These are phyloP conservation scores for Mortierella antarctica DNA, from an alignment of 192 early-diverging fungal genomes.

Conservation along the genomic window DNA sequence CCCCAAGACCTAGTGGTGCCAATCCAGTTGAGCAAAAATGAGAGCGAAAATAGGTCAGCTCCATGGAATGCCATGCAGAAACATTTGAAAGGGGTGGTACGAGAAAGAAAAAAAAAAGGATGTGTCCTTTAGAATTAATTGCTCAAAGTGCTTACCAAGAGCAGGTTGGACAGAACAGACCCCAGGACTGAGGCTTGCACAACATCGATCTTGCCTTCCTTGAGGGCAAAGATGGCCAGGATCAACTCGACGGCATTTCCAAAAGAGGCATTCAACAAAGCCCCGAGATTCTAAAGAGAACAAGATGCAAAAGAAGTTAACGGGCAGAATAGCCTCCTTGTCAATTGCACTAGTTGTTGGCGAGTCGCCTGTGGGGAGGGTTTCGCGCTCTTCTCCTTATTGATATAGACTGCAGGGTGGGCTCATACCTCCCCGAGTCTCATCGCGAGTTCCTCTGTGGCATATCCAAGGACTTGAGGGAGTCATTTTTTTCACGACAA, in stretches of 20 bases:
- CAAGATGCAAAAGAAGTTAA: neutral
- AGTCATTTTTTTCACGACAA: neutral
- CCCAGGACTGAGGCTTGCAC: slow-evolving; percentile 92
- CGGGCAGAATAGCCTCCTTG: neutral
- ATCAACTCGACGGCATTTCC: slow-evolving; percentile 93
- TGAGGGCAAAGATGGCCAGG: slow-evolving; percentile 84
- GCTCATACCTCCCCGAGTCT: slow-evolving; percentile 60
- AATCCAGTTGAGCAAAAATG: too few relatives aligned
- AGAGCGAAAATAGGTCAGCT: too few relatives aligned
- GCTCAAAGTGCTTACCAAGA: slow-evolving; percentile 61
- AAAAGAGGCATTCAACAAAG: slow-evolving; percentile 79
- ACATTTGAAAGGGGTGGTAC: too few relatives aligned
- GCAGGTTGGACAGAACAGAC: slow-evolving; percentile 89
- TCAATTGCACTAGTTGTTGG: neutral
- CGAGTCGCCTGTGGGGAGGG: neutral
- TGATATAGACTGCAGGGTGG: neutral
- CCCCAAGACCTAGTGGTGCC: slow-evolving; percentile 68
- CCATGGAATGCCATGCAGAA: too few relatives aligned
- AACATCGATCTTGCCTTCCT: slow-evolving; percentile 79
- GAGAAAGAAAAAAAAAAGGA: neutral
- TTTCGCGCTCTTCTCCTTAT: neutral
- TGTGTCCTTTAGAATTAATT: neutral
- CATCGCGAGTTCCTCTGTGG: slow-evolving; percentile 52
- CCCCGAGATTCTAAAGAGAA: slow-evolving; percentile 74
- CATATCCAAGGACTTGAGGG: slow-evolving; percentile 36